Percentiles rank a stretch among this genome's conserved stretches.
Conservation (phyloP, 1,284 basidiomycete genomes). For the Prillingera fragicola region DNA sequence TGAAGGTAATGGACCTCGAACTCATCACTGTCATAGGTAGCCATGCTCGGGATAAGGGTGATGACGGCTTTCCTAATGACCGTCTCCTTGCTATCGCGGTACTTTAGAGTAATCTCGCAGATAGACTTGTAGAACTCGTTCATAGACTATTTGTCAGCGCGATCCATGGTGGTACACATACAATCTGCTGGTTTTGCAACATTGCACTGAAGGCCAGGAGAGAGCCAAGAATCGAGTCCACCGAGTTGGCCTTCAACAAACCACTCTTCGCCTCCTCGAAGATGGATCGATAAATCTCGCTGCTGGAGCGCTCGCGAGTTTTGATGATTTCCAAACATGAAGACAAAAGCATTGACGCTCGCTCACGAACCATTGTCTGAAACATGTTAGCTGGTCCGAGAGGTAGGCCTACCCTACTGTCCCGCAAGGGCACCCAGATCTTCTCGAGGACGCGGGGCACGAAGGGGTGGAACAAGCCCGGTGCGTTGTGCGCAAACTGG, state of each 20-base stretch:
- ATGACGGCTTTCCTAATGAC: slow-evolving; percentile 89
- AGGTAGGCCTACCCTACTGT: slow-evolving; percentile 59
- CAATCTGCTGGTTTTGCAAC: slow-evolving; percentile 87
- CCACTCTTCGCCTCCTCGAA: slow-evolving; percentile 85
- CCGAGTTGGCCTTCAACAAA: slow-evolving; percentile 64
- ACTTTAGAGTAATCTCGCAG: slow-evolving; percentile 84
- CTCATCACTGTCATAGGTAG: slow-evolving; percentile 86
- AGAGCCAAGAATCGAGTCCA: slow-evolving; percentile 85
- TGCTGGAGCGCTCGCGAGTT: slow-evolving; percentile 47
- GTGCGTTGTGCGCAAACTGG: slow-evolving; percentile 80
- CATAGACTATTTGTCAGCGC: slow-evolving; percentile 66
- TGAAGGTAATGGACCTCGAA: slow-evolving; percentile 85
- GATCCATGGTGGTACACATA: slow-evolving; percentile 41
- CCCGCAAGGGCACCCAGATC: slow-evolving; percentile 79
- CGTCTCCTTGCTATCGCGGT: slow-evolving; percentile 78
- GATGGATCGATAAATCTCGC: slow-evolving; percentile 64
- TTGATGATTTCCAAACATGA: slow-evolving; percentile 82
- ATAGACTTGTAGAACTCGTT: slow-evolving; percentile 80
- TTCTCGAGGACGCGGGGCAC: slow-evolving; percentile 83
- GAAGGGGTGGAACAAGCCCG: slow-evolving; percentile 77
- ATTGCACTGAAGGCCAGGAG: slow-evolving; percentile 88
- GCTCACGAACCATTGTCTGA: slow-evolving; percentile 67
- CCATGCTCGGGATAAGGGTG: slow-evolving; percentile 84
- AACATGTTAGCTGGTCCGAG: slow-evolving; percentile 1
- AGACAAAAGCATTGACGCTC: slow-evolving; percentile 81